phyloP scores from a whole-genome alignment of 768 basidiomycete species.

The Phlegmacium glaucopus region DNA sequence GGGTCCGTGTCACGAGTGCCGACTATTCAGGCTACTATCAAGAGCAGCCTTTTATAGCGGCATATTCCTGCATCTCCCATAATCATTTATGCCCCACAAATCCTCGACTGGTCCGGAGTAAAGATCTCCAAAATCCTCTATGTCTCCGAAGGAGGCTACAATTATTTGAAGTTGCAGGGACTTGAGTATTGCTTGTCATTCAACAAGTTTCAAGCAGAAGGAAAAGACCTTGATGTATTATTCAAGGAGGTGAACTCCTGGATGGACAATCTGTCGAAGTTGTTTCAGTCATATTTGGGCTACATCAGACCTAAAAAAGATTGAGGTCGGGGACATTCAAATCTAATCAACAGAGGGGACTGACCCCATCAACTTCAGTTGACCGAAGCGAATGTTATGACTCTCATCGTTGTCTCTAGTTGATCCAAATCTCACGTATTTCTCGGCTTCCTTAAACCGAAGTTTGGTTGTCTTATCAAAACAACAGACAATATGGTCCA shows the following conservation, averaged over 20 bases:
- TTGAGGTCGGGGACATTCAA: too few relatives aligned
- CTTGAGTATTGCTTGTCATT: constrained; percentile 24
- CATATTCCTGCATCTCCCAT: constrained; percentile 13
- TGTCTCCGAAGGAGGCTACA: constrained; percentile 20
- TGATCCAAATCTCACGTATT: too few relatives aligned
- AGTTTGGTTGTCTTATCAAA: too few relatives aligned
- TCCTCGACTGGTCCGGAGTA: constrained; percentile 27
- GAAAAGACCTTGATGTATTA: constrained; percentile 20
- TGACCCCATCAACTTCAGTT: too few relatives aligned
- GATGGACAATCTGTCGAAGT: too few relatives aligned
- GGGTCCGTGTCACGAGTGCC: constrained; percentile 21
- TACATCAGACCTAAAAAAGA: too few relatives aligned
- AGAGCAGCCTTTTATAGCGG: constrained; percentile 24
- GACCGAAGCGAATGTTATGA: constrained; percentile 43
- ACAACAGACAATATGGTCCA: too few relatives aligned
- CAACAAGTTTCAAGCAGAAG: constrained; percentile 17
- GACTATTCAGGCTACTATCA: constrained; percentile 25
- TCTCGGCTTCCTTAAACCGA: too few relatives aligned
- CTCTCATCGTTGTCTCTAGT: too few relatives aligned
- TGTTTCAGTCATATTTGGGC: too few relatives aligned
- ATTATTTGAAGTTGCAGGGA: constrained; percentile 19
- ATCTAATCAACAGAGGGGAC: too few relatives aligned
- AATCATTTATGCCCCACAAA: constrained; percentile 20
- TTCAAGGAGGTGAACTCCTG: constrained; percentile 20
- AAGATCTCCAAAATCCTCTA: constrained; percentile 29